Conservation (phyloP, 805 yeast genomes). For the Candida ipomoeae region DNA sequence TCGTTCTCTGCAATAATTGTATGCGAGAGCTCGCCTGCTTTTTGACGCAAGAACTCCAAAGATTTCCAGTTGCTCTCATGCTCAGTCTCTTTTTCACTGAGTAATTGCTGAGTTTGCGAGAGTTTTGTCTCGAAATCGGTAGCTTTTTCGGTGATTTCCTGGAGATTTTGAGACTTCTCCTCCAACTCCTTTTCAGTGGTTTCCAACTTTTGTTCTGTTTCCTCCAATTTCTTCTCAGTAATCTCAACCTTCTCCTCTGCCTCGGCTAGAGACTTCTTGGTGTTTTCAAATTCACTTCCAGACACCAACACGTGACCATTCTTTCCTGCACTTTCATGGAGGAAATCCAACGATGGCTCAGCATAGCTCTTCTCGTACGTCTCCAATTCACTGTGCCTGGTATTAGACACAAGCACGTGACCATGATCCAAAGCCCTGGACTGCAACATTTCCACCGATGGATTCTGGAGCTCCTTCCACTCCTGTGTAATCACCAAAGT, state of each 20-base stretch:
- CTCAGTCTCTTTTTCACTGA: constrained; percentile 1
- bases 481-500: neutral
- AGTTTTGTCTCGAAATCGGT: neutral
- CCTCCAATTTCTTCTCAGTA: neutral
- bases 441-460: constrained; percentile 3
- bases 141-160: neutral
- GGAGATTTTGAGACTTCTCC: neutral
- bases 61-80: constrained; percentile 4
- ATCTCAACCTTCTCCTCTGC: neutral
- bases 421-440: constrained; percentile 4
- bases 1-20: constrained; percentile 6
- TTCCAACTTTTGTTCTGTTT: neutral
- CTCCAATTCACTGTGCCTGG: constrained; percentile 2
- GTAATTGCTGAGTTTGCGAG: neutral
- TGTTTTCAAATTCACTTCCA: neutral
- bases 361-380: constrained; percentile 2
- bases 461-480: neutral
- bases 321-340: neutral
- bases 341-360: constrained; percentile 7
- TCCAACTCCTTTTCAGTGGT: neutral
- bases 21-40: constrained; percentile 3
- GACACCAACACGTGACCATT: constrained; percentile 5
- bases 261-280: neutral
- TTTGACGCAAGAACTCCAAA: constrained; percentile 10
- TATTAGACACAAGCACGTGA: constrained; percentile 7